Base-by-base conservation (phyloP, 352 stramenopile species). In the Phytophthora capsici region DNA sequence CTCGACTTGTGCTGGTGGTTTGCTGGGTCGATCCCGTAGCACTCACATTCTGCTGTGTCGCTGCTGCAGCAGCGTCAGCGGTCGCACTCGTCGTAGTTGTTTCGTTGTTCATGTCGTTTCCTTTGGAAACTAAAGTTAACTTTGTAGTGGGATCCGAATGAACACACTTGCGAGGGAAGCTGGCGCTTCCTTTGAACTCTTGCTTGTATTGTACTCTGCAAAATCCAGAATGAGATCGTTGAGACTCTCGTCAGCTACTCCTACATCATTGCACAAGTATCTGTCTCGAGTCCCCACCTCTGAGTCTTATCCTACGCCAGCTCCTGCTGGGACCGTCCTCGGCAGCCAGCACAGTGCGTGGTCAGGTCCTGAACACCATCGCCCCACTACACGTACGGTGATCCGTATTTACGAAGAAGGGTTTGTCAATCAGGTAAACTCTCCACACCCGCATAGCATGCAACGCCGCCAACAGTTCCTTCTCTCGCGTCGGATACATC, bases 161-260 rank as follows among this genome's bases (percentile, higher is more conserved):
- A 46, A 46, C 50, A 58, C 9, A 49, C 20, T 49, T 8, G 6
- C 25, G 25, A 28, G 6, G 25, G 25, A 28, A 28, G 25, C 25
- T 28, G 25, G 25, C 25, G 25, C 25, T 49, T 49, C 10, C 22
- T 49, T 34, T 6, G 12, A 49, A 22, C 4, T 0, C 43, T 49
- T 49, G 43, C 22, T 49, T 49, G 43, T 49, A 49, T 49, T 49
- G 43, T 49, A 49, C 3, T 49, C 20, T 49, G 43, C 43, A 49
- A 49, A 20, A 14, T n/a, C 32, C 32, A 38, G 8, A 8, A 38
- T 38, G 32, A 8, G 32, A 13, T 38, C 8, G 32, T 17, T 34
- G 12, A 49, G 4, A 6, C 43, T 19, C 20, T 49, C 43, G 20
- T 12, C 43, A 49, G 43, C 1, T 49, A 49, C 43, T 34, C 22